Percentiles rank a stretch among this genome's conserved stretches.
Conservation (phyloP, 1,139 yeast species). For the Scheffersomyces titani region DNA sequence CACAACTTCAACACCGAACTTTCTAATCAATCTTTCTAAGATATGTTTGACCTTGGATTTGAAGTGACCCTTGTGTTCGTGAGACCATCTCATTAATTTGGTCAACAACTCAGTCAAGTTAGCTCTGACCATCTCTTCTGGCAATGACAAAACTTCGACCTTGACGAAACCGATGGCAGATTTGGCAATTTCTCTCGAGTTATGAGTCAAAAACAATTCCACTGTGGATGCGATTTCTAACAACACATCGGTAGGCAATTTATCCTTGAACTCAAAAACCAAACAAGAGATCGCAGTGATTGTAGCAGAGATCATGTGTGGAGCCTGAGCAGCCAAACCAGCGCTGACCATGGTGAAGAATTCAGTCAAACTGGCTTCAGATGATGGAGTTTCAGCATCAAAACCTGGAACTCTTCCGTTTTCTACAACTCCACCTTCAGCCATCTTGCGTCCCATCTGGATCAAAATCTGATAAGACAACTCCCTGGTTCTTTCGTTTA, state of each 20-base stretch:
- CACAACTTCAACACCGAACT: constrained; percentile 81
- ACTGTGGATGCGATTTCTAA: constrained; percentile 84
- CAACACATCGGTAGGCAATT: constrained; percentile 55
- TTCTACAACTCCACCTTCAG: constrained; percentile 66
- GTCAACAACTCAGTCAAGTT: constrained; percentile 66
- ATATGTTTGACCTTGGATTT: constrained; percentile 90
- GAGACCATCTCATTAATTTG: constrained; percentile 87
- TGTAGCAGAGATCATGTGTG: constrained; percentile 96
- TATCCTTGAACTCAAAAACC: constrained; percentile 79
- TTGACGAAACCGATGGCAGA: constrained; percentile 94
- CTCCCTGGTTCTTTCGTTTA: constrained; percentile 88
- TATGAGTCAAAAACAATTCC: constrained; percentile 85
- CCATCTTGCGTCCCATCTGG: constrained; percentile 80
- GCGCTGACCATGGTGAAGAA: constrained; percentile 93
- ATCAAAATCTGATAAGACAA: constrained; percentile 75
- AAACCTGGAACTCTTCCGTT: constrained; percentile 71
- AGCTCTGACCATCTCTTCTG: constrained; percentile 72
- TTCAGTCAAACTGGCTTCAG: constrained; percentile 73
- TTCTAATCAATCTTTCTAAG: constrained; percentile 84
- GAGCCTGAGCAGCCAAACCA: constrained; percentile 91
- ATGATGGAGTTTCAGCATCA: constrained; percentile 59
- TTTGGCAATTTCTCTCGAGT: constrained; percentile 90
- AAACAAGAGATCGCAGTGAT: constrained; percentile 88
- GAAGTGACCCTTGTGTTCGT: constrained; percentile 94
- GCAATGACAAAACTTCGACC: constrained; percentile 83